Conservation (phyloP, 495 filamentous ascomycete genomes). For the Talaromyces nanjingensis region DNA sequence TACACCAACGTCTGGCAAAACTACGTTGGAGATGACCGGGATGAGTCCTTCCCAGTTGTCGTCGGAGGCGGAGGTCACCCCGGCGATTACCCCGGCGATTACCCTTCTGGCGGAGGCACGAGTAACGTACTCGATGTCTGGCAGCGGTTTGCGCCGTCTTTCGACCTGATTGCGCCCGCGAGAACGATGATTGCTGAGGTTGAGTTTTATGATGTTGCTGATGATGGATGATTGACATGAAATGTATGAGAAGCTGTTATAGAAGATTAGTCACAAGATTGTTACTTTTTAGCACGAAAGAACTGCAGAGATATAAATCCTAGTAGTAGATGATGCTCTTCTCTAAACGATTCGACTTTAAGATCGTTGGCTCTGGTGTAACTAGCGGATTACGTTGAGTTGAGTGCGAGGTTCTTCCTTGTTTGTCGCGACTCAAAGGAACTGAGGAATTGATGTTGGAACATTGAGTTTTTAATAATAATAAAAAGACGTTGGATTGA, state of each 20-base stretch:
- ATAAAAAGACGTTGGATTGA: too few species aligned
- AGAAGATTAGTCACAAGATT: background rate
- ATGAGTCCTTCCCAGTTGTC: slow-evolving; percentile 26
- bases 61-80: slow-evolving; percentile 36
- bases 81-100: slow-evolving; percentile 40
- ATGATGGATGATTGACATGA: slow-evolving; percentile 4
- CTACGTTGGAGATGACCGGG: slow-evolving; percentile 23
- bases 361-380: too few species aligned
- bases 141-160: slow-evolving; percentile 30
- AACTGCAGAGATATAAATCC: background rate
- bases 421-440: too few species aligned
- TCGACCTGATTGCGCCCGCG: slow-evolving; percentile 42
- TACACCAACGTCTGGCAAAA: slow-evolving; percentile 45
- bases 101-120: slow-evolving; percentile 38
- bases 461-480: too few species aligned
- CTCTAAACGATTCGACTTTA: background rate
- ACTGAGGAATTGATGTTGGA: too few species aligned
- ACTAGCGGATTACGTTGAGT: too few species aligned
- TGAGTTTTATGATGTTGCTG: slow-evolving; percentile 34
- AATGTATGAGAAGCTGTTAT: background rate
- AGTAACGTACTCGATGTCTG: slow-evolving; percentile 39
- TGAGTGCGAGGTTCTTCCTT: too few species aligned
- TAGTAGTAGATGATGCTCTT: background rate
- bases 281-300: background rate
- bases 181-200: slow-evolving; percentile 41